Evolutionary conservation across 2,329 filamentous ascomycete genomes (phyloP).

Genomic region (Neonectria magnoliae): DNA sequence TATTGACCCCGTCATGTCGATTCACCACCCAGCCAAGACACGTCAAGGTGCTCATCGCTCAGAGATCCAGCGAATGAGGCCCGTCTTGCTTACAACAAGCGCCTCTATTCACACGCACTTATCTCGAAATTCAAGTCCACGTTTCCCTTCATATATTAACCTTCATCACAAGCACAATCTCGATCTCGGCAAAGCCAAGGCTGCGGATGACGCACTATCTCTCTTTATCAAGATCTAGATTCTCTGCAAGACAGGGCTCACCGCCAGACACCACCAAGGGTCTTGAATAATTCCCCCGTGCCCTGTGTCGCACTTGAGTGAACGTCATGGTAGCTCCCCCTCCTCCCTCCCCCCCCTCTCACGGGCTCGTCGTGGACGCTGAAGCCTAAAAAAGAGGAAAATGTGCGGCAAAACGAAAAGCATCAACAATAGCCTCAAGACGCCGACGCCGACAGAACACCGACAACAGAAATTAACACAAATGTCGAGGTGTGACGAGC

Average conservation of each 20-base stretch:
- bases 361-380: constrained; percentile 21
- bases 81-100: not conserved
- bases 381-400: constrained; percentile 29
- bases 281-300: constrained; percentile 9
- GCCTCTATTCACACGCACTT: not conserved
- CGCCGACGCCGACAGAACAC: constrained; percentile 48
- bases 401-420: constrained; percentile 35
- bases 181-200: not conserved
- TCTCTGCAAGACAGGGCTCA: constrained; percentile 32
- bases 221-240: constrained; percentile 43
- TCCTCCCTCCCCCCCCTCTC: constrained; percentile 2
- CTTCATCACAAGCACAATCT: not conserved
- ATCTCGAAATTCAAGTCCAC: not conserved
- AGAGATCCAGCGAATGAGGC: not conserved
- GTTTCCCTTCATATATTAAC: not conserved
- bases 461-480: constrained; percentile 35
- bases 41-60: not conserved
- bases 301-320: constrained; percentile 18
- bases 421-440: constrained; percentile 40
- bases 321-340: constrained; percentile 10
- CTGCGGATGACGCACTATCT: constrained; percentile 25
- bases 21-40: not conserved
- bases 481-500: constrained; percentile 29
- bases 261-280: constrained; percentile 16
- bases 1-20: not conserved